Percentiles rank a stretch among this genome's conserved stretches.
Conservation (phyloP, 352 stramenopile genomes). For the Aphanomyces euteiches region DNA sequence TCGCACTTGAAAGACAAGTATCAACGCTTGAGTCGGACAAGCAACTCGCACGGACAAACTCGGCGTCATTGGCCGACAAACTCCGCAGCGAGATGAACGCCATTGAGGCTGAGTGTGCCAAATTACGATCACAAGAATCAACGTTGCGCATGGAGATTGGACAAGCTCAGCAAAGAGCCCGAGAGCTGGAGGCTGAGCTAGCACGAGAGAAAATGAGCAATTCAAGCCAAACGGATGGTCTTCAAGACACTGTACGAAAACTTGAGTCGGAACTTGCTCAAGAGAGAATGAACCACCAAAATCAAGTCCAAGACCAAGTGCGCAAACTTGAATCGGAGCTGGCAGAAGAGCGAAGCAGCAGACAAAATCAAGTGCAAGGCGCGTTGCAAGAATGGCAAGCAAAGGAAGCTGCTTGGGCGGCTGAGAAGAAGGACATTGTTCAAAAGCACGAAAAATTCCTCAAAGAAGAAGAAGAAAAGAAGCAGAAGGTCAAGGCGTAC, state of each 20-base stretch:
- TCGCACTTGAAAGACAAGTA: constrained; percentile 39
- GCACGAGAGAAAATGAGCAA: too few species aligned
- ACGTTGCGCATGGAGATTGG: background rate
- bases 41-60: background rate
- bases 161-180: too few species aligned
- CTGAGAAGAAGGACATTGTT: constrained; percentile 42
- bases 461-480: constrained; percentile 32
- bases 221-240: too few species aligned
- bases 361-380: background rate
- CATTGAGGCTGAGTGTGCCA: background rate
- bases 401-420: constrained; percentile 31
- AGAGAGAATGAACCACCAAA: too few species aligned
- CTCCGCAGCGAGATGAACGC: constrained; percentile 23
- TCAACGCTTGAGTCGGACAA: constrained; percentile 34
- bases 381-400: constrained; percentile 11
- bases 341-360: background rate
- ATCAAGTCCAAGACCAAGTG: background rate
- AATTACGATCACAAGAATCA: background rate
- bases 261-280: too few species aligned
- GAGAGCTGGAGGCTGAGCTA: too few species aligned
- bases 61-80: constrained; percentile 31
- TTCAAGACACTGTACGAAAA: too few species aligned
- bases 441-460: constrained; percentile 43
- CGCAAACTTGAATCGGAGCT: constrained; percentile 19
- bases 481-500: constrained; percentile 52